Evolutionary conservation across 2,329 filamentous ascomycete species (phyloP).

Genomic region (Phoma sp.): DNA sequence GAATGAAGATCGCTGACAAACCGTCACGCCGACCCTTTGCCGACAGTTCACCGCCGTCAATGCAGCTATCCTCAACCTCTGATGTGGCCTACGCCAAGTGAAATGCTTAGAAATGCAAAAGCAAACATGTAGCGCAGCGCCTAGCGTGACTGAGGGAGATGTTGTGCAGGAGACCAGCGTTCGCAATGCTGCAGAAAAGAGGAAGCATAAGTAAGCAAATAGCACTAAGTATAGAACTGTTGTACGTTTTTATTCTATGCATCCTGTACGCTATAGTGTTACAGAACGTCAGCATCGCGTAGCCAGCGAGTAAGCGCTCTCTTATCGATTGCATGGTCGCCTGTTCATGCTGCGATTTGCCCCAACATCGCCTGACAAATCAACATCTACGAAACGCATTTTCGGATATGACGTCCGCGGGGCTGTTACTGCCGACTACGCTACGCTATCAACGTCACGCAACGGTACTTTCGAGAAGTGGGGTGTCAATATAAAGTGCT

Average conservation of each 20-base stretch:
- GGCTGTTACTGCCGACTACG: constrained; percentile 5
- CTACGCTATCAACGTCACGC: constrained; percentile 27
- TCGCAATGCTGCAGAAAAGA: neutral
- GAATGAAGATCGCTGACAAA: constrained; percentile 1
- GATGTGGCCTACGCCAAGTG: neutral
- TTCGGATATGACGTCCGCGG: constrained; percentile 12
- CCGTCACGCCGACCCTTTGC: constrained; percentile 1
- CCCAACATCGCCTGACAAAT: constrained; percentile 8
- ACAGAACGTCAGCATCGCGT: neutral
- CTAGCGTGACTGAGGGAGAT: neutral
- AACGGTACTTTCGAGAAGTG: constrained; percentile 23
- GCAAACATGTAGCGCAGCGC: neutral
- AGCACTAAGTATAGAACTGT: neutral
- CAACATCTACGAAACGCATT: neutral
- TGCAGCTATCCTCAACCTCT: neutral
- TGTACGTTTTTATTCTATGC: neutral
- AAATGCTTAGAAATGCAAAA: constrained; percentile 4
- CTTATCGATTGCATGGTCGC: neutral
- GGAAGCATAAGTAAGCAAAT: constrained; percentile 3
- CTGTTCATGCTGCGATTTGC: neutral
- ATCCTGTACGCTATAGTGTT: neutral
- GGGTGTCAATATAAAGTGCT: constrained; percentile 33
- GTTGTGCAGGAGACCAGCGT: neutral
- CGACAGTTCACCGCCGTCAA: constrained; percentile 2
- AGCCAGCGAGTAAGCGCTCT: neutral